Base-by-base conservation (phyloP, 2,329 filamentous ascomycete species). In the Blastomyces silverae region DNA sequence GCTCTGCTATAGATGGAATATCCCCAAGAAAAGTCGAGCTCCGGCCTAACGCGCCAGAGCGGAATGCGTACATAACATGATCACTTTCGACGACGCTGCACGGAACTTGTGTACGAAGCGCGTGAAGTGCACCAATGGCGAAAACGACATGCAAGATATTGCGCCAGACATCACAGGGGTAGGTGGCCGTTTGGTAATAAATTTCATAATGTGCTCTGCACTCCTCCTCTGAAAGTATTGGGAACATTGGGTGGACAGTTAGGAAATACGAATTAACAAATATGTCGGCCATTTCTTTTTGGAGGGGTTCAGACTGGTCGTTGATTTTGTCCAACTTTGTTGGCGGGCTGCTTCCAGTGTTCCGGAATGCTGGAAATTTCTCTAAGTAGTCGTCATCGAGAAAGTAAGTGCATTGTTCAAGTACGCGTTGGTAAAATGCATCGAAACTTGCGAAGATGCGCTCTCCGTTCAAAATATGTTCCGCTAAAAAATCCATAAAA, bases 61-160 rank as follows among this genome's bases (percentile, higher is more conserved):
- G 69, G 22, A 73, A 71, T 61, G 78, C 74, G 65, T 78, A 79
- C 5, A 76, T 57, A 17, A 74, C 28, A 67, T 79, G 75, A 50
- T 77, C 75, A 28, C 69, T 67, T n/a, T 72, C 70, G 62, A 73
- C 68, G 22, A 67, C 69, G 28, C 62, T 67, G 69, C 70, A 71
- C 1, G 71, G 66, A 3, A 71, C 70, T 61, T 70, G 65, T 3
- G 67, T 70, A 52, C 76, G 69, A 65, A 74, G 70, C 17, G 72
- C 72, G 64, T 75, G 74, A 31, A 72, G 70, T 22, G 77, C 71
- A 10, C 75, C 77, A 48, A 80, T 76, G 22, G 77, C 78, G 64
- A 79, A 78, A 2, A 79, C 71, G 20, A 79, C 46, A 60, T 80
- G 78, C 52, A 79, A 61, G 22, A 76, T 75, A 6, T 73, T 72